Percentiles rank a stretch among this genome's conserved stretches.
Evolutionary conservation across 2,329 filamentous ascomycete genomes (phyloP).

Genomic region (Fusarium ramigenum): DNA sequence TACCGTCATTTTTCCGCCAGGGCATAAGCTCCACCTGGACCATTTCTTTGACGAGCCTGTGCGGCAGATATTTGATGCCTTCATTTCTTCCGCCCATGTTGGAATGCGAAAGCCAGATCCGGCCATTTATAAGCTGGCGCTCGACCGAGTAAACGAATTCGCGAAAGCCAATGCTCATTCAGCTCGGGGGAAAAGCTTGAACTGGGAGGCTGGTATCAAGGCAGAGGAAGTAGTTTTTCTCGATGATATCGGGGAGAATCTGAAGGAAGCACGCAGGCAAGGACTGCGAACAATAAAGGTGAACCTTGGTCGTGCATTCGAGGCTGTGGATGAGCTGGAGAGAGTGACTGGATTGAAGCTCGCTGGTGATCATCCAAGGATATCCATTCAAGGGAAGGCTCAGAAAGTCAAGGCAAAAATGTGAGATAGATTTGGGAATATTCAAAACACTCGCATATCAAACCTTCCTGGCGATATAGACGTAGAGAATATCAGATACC

Average conservation of each 20-base stretch:
- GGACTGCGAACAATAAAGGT: slow-evolving; percentile 91
- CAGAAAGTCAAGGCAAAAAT: slow-evolving; percentile 54
- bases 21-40: slow-evolving; percentile 70
- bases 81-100: slow-evolving; percentile 85
- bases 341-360: slow-evolving; percentile 74
- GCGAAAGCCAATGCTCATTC: slow-evolving; percentile 61
- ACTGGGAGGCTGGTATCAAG: slow-evolving; percentile 62
- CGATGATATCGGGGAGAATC: slow-evolving; percentile 93
- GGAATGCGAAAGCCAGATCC: slow-evolving; percentile 89
- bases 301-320: slow-evolving; percentile 76
- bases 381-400: slow-evolving; percentile 54
- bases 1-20: slow-evolving; percentile 84
- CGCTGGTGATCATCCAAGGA: slow-evolving; percentile 62
- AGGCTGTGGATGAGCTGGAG: slow-evolving; percentile 87
- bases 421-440: slow-evolving; percentile 3
- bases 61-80: slow-evolving; percentile 80
- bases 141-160: slow-evolving; percentile 72
- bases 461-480: slow-evolving; percentile 43
- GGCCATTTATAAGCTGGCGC: slow-evolving; percentile 79
- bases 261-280: slow-evolving; percentile 78
- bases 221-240: slow-evolving; percentile 82
- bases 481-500: slow-evolving; percentile 43
- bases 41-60: slow-evolving; percentile 66
- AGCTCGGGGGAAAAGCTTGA: slow-evolving; percentile 49
- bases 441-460: not conserved